Evolutionary conservation across 441 rosid genomes (phyloP), one percentile per base, ranked within the genome.

Genomic region (Sinapis alba): DNA sequence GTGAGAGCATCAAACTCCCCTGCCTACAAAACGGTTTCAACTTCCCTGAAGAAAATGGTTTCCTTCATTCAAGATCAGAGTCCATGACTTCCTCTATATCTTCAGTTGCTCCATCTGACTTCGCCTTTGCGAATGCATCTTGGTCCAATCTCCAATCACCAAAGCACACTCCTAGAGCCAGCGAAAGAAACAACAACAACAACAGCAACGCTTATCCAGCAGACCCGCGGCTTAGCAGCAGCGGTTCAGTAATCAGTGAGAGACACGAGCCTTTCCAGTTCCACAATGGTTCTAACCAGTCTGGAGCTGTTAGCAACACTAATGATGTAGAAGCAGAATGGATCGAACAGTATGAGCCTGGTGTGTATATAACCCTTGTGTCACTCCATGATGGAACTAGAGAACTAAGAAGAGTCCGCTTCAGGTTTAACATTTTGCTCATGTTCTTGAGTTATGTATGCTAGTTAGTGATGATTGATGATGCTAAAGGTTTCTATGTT

Each of bases 301-400:
- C 69, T 19, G 75, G 77, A 68, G 77, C 59, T 61, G 82, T 77
- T 62, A 61, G 15, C 72, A 57, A 59, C 43, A 82, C 65, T 59
- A 82, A 68, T 80, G 93, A 85, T 65, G 88, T 86, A 12, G 97
- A 92, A 86, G 94, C 98, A 3, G 99, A 93, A 78, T 88, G 98
- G 99, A 96, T 88, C 7, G 99, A 96, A 69, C 99, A 91, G 71
- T 92, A 91, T 61, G 99, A 96, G 83, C 90, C 94, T 0, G 98
- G 99, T 50, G 99, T 96, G 68, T 96, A 90, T 77, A 92, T 93
- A 78, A 93, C 99, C 21, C 94, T 93, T 23, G 89, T 92, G 66
- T 93, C 96, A 43, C 79, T 93, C 47, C 89, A 60, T 10, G 98
- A 93, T 79, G 99, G 99, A 78, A 90, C 97, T 65, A 91, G 97